A percentile compares a stretch with the other conserved stretches of the same genome.
Evolutionary conservation across 2,329 filamentous ascomycete species (phyloP).

Genomic region (Aspergillus transmontanensis): DNA sequence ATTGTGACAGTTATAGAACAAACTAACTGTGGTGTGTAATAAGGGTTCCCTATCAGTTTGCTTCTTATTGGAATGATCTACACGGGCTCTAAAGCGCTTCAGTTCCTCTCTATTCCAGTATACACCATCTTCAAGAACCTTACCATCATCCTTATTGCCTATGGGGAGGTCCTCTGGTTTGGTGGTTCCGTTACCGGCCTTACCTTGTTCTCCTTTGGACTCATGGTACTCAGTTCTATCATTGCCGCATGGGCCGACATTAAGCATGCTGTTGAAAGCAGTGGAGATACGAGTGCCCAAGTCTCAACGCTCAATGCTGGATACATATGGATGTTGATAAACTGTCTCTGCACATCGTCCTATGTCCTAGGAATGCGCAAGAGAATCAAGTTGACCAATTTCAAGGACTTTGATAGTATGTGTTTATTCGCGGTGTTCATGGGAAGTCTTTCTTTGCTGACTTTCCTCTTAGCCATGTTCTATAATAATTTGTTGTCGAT

Average conservation of each 20-base stretch:
- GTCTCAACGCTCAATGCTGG: conserved; percentile 91
- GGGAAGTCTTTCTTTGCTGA: conserved; percentile 5
- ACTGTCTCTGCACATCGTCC: conserved; percentile 90
- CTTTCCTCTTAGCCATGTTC: conserved; percentile 77
- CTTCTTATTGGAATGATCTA: conserved; percentile 99
- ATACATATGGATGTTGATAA: conserved; percentile 97
- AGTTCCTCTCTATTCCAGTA: conserved; percentile 94
- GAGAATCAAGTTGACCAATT: conserved; percentile 98
- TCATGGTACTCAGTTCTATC: conserved; percentile 95
- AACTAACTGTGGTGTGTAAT: conserved; percentile 8
- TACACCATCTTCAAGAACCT: conserved; percentile 99
- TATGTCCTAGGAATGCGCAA: conserved; percentile 95
- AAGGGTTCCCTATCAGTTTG: conserved; percentile 94
- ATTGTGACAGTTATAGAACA: conserved; percentile 3
- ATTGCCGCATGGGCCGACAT: conserved; percentile 98
- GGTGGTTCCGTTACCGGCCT: conserved; percentile 87
- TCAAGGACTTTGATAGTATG: conserved; percentile 99
- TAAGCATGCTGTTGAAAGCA: conserved; percentile 73
- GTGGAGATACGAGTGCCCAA: conserved; percentile 68
- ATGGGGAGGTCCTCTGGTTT: conserved; percentile 98
- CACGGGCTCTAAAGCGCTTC: conserved; percentile 91
- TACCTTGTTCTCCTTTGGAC: conserved; percentile 86
- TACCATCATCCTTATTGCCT: conserved; percentile 97
- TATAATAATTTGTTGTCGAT: conserved; percentile 99
- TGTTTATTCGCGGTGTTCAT: conserved; percentile 27